Evolutionary conservation across 768 basidiomycete genomes (phyloP).

Genomic region (Boletellus sp.): DNA sequence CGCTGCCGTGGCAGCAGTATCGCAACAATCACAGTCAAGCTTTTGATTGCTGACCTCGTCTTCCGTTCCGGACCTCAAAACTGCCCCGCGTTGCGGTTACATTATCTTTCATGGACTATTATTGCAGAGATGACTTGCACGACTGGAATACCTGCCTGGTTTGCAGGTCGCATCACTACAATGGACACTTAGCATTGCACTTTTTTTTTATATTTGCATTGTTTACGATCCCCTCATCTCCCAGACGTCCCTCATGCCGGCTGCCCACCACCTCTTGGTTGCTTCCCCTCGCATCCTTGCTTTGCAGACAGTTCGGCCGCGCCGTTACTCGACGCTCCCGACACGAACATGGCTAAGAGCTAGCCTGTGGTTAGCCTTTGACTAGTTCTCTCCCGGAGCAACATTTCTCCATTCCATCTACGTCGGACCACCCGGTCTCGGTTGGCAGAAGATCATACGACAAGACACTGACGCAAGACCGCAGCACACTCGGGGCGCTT

Average conservation of each 20-base stretch:
- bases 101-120: conserved; percentile 37
- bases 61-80: conserved; percentile 21
- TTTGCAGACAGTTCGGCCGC: conserved; percentile 46
- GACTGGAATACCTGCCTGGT: conserved; percentile 53
- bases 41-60: conserved; percentile 42
- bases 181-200: conserved; percentile 40
- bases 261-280: conserved; percentile 15
- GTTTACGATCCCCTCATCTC: conserved; percentile 35
- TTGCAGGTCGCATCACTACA: conserved; percentile 54
- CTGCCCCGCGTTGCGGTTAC: conserved; percentile 28
- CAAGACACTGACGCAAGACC: conserved; percentile 74
- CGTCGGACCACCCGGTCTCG: conserved; percentile 49
- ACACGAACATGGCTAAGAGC: too few relatives aligned
- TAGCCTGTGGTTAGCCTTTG: conserved; percentile 37
- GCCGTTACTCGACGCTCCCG: conserved; percentile 40
- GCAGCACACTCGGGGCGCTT: conserved; percentile 51
- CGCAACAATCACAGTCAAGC: conserved; percentile 35
- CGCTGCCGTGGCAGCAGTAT: conserved; percentile 54
- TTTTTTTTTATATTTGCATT: conserved; percentile 41
- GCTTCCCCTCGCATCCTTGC: conserved; percentile 14
- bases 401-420: conserved; percentile 44
- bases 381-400: conserved; percentile 28
- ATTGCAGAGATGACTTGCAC: conserved; percentile 37
- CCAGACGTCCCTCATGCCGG: conserved; percentile 20
- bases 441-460: conserved; percentile 49